Evolutionary conservation across 1,284 basidiomycete genomes (phyloP).

Genomic region (Microbotryum scabiosae): DNA sequence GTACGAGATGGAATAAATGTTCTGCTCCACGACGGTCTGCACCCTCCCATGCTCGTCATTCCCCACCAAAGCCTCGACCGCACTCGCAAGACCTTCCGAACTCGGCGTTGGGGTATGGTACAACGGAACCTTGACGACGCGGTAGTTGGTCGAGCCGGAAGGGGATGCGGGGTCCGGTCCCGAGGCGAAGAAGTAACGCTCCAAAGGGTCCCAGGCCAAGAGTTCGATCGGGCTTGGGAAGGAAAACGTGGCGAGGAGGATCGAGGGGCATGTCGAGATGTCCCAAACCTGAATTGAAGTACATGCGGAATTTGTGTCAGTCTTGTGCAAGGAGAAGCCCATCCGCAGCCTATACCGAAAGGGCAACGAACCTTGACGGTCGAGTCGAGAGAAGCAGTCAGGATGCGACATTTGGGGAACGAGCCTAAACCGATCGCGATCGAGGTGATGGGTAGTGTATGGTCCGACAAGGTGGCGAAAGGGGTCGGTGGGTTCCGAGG

Average conservation of each 20-base stretch:
- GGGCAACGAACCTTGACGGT: conserved; percentile 66
- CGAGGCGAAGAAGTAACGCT: conserved; percentile 79
- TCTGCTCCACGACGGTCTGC: conserved; percentile 53
- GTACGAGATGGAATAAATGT: conserved; percentile 53
- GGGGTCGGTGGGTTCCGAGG: conserved; percentile 50
- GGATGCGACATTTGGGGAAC: conserved; percentile 61
- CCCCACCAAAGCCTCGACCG: conserved; percentile 64
- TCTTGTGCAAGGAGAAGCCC: not conserved
- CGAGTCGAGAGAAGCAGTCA: conserved; percentile 78
- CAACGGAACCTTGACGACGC: conserved; percentile 38
- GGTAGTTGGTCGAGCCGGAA: conserved; percentile 46
- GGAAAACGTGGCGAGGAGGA: conserved; percentile 33
- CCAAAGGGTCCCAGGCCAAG: conserved; percentile 70
- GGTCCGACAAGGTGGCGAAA: conserved; percentile 75
- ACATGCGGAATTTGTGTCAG: too few relatives aligned
- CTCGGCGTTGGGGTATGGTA: conserved; percentile 18
- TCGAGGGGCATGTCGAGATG: conserved; percentile 14
- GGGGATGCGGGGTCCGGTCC: conserved; percentile 19
- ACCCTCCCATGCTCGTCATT: conserved; percentile 52
- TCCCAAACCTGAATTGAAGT: conserved; percentile 27
- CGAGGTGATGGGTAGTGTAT: conserved; percentile 80
- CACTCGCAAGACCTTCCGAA: conserved; percentile 10
- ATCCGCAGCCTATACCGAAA: conserved; percentile 7
- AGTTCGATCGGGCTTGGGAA: conserved; percentile 50
- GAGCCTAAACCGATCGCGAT: conserved; percentile 66